Percentiles rank a stretch among this genome's conserved stretches.
Conservation (phyloP, 768 basidiomycete genomes). For the Boletus patriciae region DNA sequence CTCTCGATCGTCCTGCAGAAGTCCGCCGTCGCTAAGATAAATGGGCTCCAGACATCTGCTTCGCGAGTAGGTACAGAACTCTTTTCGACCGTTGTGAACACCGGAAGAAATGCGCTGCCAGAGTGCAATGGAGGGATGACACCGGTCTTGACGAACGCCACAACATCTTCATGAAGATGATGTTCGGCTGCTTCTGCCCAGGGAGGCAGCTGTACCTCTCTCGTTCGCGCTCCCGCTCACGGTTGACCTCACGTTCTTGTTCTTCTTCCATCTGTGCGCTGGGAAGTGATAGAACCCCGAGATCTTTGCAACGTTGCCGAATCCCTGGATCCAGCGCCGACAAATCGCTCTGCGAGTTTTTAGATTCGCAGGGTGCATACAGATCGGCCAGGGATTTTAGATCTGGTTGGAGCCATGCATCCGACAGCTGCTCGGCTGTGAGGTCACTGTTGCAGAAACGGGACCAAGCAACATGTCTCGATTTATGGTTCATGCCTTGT, state of each 20-base stretch:
- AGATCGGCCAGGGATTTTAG: slow-evolving; percentile 36
- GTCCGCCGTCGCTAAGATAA: no score
- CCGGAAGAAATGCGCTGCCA: no score
- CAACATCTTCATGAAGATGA: slow-evolving; percentile 14
- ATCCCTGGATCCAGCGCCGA: background rate
- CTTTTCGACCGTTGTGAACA: no score
- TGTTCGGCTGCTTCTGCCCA: slow-evolving; percentile 19
- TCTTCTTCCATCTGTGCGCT: slow-evolving; percentile 38
- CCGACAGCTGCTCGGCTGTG: slow-evolving; percentile 2
- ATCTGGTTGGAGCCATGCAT: slow-evolving; percentile 41
- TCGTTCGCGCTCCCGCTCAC: no score
- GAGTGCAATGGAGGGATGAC: background rate
- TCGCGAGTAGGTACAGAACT: no score
- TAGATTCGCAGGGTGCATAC: slow-evolving; percentile 20
- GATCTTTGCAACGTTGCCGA: slow-evolving; percentile 2
- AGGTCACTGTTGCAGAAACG: no score
- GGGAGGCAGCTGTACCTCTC: slow-evolving; percentile 36
- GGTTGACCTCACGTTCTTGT: slow-evolving; percentile 44
- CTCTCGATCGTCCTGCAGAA: slow-evolving; percentile 2
- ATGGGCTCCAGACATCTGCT: no score
- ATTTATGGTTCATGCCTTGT: no score
- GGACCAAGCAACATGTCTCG: no score
- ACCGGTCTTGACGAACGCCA: slow-evolving; percentile 29
- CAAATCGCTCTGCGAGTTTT: background rate
- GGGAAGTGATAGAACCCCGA: slow-evolving; percentile 9